These are phyloP conservation scores for Aurantiochytrium sp. DNA, from an alignment of 108 stramenopile genomes.

Conservation along the genomic window DNA sequence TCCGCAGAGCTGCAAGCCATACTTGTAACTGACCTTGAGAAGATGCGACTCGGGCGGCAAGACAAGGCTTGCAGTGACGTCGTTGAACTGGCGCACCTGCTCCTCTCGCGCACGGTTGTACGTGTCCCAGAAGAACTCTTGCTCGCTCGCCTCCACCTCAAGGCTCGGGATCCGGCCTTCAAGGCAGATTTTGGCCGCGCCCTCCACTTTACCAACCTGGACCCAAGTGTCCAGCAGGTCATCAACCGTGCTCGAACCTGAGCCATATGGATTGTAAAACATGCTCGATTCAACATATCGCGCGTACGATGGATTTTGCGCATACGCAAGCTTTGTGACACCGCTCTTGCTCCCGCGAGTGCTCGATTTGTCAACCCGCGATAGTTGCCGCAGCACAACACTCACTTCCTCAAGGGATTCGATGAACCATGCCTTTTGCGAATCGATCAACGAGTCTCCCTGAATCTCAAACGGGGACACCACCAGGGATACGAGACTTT, in stretches of 20 bases:
- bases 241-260: background rate
- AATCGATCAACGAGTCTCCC: background rate
- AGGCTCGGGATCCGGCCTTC: background rate
- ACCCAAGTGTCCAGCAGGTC: background rate
- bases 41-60: background rate
- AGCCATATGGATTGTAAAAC: background rate
- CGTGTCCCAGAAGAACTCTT: background rate
- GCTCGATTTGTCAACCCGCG: background rate
- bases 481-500: background rate
- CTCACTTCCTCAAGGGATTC: background rate
- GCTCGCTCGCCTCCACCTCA: background rate
- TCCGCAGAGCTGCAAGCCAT: background rate
- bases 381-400: background rate
- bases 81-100: background rate
- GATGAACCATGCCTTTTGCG: background rate
- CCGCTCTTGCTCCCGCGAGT: background rate
- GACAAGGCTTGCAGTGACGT: background rate
- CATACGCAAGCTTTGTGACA: background rate
- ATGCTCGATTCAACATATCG: background rate
- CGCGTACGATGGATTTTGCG: background rate
- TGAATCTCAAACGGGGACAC: background rate
- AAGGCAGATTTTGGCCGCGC: background rate
- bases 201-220: background rate
- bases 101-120: background rate
- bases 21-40: background rate